Conservation (phyloP, 352 stramenopile genomes). For the Globisporangium paroecandrum region DNA sequence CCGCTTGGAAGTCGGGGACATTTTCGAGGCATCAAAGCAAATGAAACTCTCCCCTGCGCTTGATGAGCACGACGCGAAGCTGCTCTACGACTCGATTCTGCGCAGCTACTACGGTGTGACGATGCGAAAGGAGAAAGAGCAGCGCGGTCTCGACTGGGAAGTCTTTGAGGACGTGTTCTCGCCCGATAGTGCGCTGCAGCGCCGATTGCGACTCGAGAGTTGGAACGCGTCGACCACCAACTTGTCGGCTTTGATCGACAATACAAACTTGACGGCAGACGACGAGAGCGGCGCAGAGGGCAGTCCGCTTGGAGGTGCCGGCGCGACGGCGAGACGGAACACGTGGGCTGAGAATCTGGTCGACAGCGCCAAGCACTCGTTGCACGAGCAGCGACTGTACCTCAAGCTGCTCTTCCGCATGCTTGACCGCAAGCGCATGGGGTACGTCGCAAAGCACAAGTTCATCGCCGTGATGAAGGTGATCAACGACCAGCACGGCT, state of each 20-base stretch:
- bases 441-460: constrained; percentile 61
- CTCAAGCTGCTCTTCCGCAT: constrained; percentile 81
- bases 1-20: constrained; percentile 43
- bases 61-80: constrained; percentile 38
- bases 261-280: constrained; percentile 21
- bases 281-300: constrained; percentile 32
- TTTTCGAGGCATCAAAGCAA: constrained; percentile 45
- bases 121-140: constrained; percentile 33
- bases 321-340: constrained; percentile 25
- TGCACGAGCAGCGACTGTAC: constrained; percentile 78
- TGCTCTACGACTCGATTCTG: constrained; percentile 64
- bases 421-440: constrained; percentile 61
- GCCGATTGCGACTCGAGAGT: constrained; percentile 58
- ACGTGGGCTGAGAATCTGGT: constrained; percentile 69
- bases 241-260: constrained; percentile 21
- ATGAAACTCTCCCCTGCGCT: constrained; percentile 51
- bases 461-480: constrained; percentile 74
- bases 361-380: constrained; percentile 63
- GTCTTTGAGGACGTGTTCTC: constrained; percentile 84
- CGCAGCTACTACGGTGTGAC: constrained; percentile 64
- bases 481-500: constrained; percentile 70
- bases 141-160: constrained; percentile 50
- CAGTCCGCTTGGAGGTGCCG: constrained; percentile 12
- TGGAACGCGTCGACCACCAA: constrained; percentile 54
- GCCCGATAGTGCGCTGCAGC: constrained; percentile 57